phyloP scores from a whole-genome alignment of 108 stramenopile genomes.

The Fragilariopsis cylindrus region DNA sequence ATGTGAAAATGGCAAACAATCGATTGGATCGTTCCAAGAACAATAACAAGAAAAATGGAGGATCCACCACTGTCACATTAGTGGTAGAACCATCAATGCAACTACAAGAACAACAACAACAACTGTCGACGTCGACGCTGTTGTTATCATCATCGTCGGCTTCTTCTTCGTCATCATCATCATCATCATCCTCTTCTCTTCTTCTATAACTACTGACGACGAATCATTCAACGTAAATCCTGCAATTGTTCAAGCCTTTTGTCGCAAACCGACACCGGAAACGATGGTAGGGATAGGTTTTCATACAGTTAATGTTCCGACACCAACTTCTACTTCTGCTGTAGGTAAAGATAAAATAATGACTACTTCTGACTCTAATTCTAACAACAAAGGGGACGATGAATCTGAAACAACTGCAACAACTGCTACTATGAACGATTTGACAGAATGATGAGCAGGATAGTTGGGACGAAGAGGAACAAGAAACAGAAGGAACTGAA shows the following conservation, averaged over 20 bases:
- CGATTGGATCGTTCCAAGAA: neutral
- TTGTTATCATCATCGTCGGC: no score
- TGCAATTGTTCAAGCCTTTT: conserved; percentile 31
- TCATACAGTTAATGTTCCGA: neutral
- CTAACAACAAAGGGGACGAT: neutral
- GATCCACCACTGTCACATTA: neutral
- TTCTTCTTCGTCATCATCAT: no score
- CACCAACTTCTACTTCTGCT: no score
- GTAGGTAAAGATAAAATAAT: no score
- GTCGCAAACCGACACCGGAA: conserved; percentile 20
- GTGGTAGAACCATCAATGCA: neutral
- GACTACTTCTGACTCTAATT: no score
- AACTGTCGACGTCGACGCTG: neutral
- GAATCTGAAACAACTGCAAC: no score
- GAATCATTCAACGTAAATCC: conserved; percentile 26
- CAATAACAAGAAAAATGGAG: neutral
- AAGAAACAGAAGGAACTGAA: neutral
- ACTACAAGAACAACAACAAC: neutral
- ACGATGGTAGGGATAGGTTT: conserved; percentile 23
- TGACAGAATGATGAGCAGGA: no score
- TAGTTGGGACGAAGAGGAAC: neutral
- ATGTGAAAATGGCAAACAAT: no score
- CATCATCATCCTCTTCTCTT: conserved; percentile 12
- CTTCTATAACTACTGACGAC: conserved; percentile 14
- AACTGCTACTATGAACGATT: no score